Base-by-base conservation (phyloP, 192 early-diverging fungal genomes). In the Backusella liffmaniae region DNA sequence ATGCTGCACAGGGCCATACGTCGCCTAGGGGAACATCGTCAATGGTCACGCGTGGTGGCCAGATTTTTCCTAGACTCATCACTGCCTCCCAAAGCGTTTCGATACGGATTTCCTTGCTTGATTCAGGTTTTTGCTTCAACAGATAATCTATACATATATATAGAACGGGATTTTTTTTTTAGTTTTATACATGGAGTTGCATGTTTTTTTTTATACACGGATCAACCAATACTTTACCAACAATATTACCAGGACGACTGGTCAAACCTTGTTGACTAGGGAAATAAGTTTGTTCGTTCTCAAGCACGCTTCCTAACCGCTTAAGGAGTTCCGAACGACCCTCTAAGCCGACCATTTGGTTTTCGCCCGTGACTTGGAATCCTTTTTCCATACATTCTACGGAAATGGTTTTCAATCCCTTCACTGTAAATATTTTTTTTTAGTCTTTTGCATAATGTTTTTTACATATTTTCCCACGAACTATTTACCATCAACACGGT, bases 21-120 rank as follows among this genome's bases (percentile, higher is more conserved):
- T 98, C 97, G 21, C 97, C 97, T 67, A 98, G 73, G 5, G 92
- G 85, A 5, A 90, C 84, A 16, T 92, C 95, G 74, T 91, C 83
- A n/a, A 97, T 77, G 36, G 84, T 74, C 4, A 94, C 95, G 67
- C 95, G 87, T 6, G 92, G 90, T 29, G 93, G 85, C 97, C 97
- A 98, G 72, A 98, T 87, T n/a, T 90, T 84, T 6, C 84, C 87
- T 46, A 98, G 84, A 2, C 94, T 94, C 73, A 94, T 88, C 37
- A 98, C 85, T 5, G 91, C 91, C 21, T 90, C 84, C 94, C 96
- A 98, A 15, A 98, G 77, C 12, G 86, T 85, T 49, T 88, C 85
- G 16, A 95, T 85, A 10, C 84, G 76, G 5, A 94, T 86, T n/a
- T 77, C 66, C 76, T 80, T 82, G 59, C 59, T 32, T 32, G 35